Conservation (phyloP, 768 basidiomycete genomes). For the Leccinum subgranulosum region DNA sequence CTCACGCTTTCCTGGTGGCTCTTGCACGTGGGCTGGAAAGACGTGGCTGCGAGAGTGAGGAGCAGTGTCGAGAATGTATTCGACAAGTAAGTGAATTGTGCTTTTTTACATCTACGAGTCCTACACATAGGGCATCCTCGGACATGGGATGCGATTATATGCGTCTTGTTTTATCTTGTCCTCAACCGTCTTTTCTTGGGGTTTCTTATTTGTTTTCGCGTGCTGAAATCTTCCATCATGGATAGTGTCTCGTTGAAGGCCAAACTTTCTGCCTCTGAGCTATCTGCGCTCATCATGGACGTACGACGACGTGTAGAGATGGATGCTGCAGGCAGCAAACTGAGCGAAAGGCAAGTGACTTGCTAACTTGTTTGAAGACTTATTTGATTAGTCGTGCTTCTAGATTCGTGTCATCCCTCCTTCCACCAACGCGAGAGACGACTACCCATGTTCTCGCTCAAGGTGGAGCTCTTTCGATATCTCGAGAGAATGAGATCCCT, state of each 20-base stretch:
- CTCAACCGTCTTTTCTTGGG: neutral
- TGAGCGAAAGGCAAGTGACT: conserved; percentile 15
- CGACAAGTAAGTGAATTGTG: conserved; percentile 57
- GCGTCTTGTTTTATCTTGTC: neutral
- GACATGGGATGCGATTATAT: neutral
- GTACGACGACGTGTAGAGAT: conserved; percentile 76
- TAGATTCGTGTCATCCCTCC: conserved; percentile 66
- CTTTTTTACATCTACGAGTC: neutral
- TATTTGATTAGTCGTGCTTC: neutral
- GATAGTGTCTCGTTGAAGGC: conserved; percentile 79
- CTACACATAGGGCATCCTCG: neutral
- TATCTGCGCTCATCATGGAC: conserved; percentile 66
- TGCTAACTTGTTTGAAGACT: neutral
- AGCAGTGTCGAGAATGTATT: conserved; percentile 80
- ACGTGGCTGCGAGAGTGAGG: conserved; percentile 69
- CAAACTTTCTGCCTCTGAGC: conserved; percentile 65
- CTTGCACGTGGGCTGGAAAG: conserved; percentile 88
- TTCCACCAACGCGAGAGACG: conserved; percentile 71
- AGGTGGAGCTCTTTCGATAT: conserved; percentile 44
- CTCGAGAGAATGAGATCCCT: neutral
- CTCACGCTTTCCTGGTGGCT: conserved; percentile 93
- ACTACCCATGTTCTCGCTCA: conserved; percentile 66
- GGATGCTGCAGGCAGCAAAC: conserved; percentile 42
- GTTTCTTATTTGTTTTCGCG: neutral
- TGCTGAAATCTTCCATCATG: conserved; percentile 11